phyloP scores from a whole-genome alignment of 2,329 filamentous ascomycete species.

The Harringtonia aguacate region DNA sequence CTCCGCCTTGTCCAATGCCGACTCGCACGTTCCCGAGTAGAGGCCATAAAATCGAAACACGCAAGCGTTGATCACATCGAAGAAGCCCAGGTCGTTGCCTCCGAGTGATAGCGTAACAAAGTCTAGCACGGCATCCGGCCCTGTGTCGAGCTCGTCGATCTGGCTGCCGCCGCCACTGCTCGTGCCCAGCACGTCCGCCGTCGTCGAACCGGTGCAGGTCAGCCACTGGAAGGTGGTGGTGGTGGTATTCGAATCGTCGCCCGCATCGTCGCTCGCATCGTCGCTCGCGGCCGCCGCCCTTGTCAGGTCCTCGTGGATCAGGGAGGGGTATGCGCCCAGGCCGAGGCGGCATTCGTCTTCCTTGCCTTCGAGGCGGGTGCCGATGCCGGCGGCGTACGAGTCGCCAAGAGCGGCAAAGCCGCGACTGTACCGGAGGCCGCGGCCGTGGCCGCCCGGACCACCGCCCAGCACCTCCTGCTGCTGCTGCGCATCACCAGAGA shows the following conservation, averaged over 20 bases:
- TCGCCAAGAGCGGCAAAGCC: constrained; percentile 30
- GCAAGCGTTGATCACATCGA: constrained; percentile 37
- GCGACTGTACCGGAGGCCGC: constrained; percentile 4
- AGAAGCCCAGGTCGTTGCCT: constrained; percentile 39
- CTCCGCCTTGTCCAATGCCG: constrained; percentile 25
- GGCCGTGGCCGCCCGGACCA: constrained; percentile 16
- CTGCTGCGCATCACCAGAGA: not conserved
- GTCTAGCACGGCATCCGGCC: constrained; percentile 17
- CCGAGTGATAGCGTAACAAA: constrained; percentile 36
- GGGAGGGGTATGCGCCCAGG: constrained; percentile 27
- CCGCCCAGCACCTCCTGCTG: not conserved
- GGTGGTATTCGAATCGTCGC: constrained; percentile 11
- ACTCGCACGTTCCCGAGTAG: constrained; percentile 33
- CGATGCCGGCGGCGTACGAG: constrained; percentile 37
- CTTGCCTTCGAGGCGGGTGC: constrained; percentile 28
- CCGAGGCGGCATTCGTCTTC: constrained; percentile 32
- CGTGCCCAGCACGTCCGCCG: constrained; percentile 23
- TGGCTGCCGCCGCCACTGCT: constrained; percentile 24
- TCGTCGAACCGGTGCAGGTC: constrained; percentile 34
- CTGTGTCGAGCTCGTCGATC: constrained; percentile 29
- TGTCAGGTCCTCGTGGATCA: constrained; percentile 27
- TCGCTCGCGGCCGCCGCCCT: constrained; percentile 7
- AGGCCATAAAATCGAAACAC: constrained; percentile 38
- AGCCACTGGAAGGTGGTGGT: constrained; percentile 30
- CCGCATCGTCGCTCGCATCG: constrained; percentile 11